Conservation (phyloP, 305 asterid genomes). For the Lippia alba region DNA sequence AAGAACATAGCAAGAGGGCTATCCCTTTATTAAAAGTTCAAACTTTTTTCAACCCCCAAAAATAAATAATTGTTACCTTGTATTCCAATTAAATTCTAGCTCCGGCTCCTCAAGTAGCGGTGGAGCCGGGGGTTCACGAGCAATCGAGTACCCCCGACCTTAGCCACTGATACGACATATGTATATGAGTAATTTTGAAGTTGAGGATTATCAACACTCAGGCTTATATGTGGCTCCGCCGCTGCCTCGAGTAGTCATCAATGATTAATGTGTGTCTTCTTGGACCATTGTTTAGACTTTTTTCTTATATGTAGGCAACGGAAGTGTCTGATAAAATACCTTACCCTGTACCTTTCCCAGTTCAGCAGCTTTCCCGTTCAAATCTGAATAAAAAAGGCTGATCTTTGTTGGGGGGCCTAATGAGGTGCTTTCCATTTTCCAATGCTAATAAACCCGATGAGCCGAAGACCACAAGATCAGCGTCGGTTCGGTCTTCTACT, state of each 20-base stretch:
- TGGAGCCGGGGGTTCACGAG: too few species aligned
- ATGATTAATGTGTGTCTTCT: background rate
- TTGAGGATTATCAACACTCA: too few species aligned
- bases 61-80: too few species aligned
- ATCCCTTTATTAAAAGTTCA: too few species aligned
- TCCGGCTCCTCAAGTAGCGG: background rate
- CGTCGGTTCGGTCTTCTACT: constrained; percentile 49
- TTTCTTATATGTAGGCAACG: background rate
- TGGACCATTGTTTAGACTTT: constrained; percentile 7
- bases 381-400: constrained; percentile 9
- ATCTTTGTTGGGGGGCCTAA: constrained; percentile 32
- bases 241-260: background rate
- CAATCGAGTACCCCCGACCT: too few species aligned
- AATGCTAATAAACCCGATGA: constrained; percentile 46
- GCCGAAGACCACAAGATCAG: constrained; percentile 53
- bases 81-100: background rate
- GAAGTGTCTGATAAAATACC: constrained; percentile 9
- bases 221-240: too few species aligned
- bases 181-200: too few species aligned
- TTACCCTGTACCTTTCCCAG: background rate
- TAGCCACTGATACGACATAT: too few species aligned
- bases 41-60: background rate
- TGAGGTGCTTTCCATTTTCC: constrained; percentile 75
- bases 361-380: background rate
- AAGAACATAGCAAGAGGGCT: background rate